Evolutionary conservation across 2,329 filamentous ascomycete species (phyloP).

Genomic region (Hypoxylon sp.): DNA sequence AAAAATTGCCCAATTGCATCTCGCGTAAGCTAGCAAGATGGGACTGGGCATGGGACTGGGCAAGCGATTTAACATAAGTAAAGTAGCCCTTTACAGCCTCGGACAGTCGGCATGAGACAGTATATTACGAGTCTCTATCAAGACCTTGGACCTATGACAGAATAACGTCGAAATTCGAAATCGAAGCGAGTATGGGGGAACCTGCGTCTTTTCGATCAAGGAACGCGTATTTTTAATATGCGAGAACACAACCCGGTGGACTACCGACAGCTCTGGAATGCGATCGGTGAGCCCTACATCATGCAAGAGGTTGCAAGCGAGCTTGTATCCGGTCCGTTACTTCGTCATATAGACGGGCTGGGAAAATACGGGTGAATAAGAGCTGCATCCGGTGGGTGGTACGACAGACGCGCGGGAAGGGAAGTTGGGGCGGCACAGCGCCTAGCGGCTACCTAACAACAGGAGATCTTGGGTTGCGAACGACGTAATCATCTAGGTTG

Average conservation of each 20-base stretch:
- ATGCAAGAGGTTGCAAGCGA: constrained; percentile 5
- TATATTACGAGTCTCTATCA: not conserved
- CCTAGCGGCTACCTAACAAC: not conserved
- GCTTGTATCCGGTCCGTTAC: constrained; percentile 24
- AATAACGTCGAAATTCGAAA: constrained; percentile 1
- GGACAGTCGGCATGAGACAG: not conserved
- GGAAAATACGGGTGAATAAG: constrained; percentile 36
- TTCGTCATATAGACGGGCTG: constrained; percentile 12
- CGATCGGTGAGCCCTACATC: constrained; percentile 13
- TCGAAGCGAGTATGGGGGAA: constrained; percentile 1
- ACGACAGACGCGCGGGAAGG: constrained; percentile 19
- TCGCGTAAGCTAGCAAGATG: not conserved
- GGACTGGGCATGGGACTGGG: not conserved
- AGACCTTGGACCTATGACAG: not conserved
- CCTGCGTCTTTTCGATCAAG: constrained; percentile 3
- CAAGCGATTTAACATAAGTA: not conserved
- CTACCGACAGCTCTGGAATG: constrained; percentile 30
- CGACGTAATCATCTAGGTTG: constrained; percentile 5
- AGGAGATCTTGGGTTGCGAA: constrained; percentile 14
- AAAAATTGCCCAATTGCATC: not conserved
- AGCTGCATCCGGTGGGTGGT: constrained; percentile 38
- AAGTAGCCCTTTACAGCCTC: not conserved
- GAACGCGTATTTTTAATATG: constrained; percentile 12
- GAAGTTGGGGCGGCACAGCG: constrained; percentile 20
- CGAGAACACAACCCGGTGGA: not conserved